Evolutionary conservation across 495 filamentous ascomycete species (phyloP), one percentile per base, ranked within the genome.

Genomic region (Penicillium lagena): DNA sequence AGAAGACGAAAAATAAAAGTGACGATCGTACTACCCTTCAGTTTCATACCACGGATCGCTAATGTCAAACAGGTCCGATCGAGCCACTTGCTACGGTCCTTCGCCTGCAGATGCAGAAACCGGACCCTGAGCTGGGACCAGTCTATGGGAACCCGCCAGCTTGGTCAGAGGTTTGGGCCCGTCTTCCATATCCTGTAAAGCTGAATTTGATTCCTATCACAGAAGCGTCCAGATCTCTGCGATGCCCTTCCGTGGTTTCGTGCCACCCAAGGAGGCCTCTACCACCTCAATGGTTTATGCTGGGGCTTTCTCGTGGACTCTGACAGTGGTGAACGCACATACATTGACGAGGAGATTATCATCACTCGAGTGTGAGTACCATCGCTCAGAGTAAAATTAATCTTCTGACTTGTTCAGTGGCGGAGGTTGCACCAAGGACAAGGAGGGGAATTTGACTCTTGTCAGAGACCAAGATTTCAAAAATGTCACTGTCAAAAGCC

Each of bases 161-260:
- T 0, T 86, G 80, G 79, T 69, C 83, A 28, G 62, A 84, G 32
- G 71, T 76, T 43, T 41, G 52, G 36, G 11, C 12, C 1, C 28
- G 12, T 14, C 27, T 10, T 4, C 12, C 2, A 7, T 0, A 12
- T 27, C 22, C 8, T 29, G 27, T 6, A 12, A 29, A 29, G 11
- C 12, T 13, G 11, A 39, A 13, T 12, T 46, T 58, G 29, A 62
- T 15, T 29, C 13, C 17, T 36, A 14, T 17, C 9, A 7, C 31
- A 76, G 57, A 65, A 52, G 33, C 77, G 89, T 7, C 75, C 79
- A 11, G 74, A 72, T 0, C 55, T 93, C 4, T 83, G 78, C 47
- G 85, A 90, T 52, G 71, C 81, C 1, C 55, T 90, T 1, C 71
- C 75, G 0, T 90, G 83, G 63, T 90, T 79, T 59, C 72, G 69